Base-by-base conservation (phyloP, 495 filamentous ascomycete species). In the Amniculicola lignicola region DNA sequence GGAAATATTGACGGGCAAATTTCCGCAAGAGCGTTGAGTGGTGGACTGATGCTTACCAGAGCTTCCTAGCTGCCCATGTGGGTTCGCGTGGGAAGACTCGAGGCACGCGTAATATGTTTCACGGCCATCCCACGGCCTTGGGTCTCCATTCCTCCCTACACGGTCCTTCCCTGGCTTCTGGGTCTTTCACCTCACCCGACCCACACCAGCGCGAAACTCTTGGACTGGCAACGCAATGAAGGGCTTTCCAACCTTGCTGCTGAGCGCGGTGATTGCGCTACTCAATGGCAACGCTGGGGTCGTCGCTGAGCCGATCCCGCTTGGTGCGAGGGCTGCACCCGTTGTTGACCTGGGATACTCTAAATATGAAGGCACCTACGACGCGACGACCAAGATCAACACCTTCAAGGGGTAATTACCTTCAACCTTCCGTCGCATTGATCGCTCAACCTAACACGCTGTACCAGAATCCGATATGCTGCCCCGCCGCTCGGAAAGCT, bases 401-500 rank as follows among this genome's bases (percentile, higher is more conserved):
- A 28, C 39, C 21, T 64, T 58, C 44, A 60, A 61, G 29, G 61
- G 61, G 61, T 57, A 39, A 41, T 35, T 42, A 12, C 51, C 22
- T 22, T 9, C 19, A n/a, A 18, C 21, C 27, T 6, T 15, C 7
- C 35, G 14, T 40, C 5, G 14, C 52, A 51, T 43, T 43, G 16
- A 42, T 25, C 28, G 19, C 15, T 25, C 4, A 41, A 22, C 33
- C n/a, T 56, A 16, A 51, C 51, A 7, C 27, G 41, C 39, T 18
- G 31, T 29, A n/a, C 35, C 18, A 67, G 61, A 23, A 65, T 67
- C 29, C 64, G 64, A 4, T 67, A 59, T 35, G 65, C 59, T 9
- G 62, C 58, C 11, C 59, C 65, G 31, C 65, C 65, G 5, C n/a
- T 66, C 7, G 65, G 65, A 19, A 54, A 63, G 1, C 59, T 66